Percentiles rank a stretch among this genome's conserved stretches.
These are phyloP conservation scores for Paramecium bursaria DNA, from an alignment of 73 alveolate genomes.

Conservation along the genomic window DNA sequence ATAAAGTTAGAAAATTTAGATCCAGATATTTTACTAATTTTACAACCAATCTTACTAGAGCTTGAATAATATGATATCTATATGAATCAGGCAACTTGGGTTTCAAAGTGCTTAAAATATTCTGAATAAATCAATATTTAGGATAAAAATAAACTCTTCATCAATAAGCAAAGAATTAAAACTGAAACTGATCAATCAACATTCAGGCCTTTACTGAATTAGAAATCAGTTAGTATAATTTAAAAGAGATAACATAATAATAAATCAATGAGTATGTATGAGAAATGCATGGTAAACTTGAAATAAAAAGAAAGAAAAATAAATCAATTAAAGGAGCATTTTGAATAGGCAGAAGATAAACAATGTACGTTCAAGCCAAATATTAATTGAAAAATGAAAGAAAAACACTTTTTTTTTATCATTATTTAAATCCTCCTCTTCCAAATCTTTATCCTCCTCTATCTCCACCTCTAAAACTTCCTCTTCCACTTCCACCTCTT, in stretches of 20 bases:
- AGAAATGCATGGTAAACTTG: constrained; percentile 10
- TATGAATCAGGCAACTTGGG: constrained; percentile 29
- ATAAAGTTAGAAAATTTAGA: constrained; percentile 22
- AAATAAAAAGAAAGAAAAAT: constrained; percentile 25
- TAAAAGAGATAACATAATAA: constrained; percentile 15
- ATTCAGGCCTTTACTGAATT: constrained; percentile 12
- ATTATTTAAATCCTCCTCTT: not conserved
- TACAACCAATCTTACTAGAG: constrained; percentile 13
- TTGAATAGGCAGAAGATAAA: not conserved
- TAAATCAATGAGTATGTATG: constrained; percentile 6
- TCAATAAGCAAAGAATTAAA: not conserved
- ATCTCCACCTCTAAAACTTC: constrained; percentile 33
- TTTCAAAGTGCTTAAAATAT: constrained; percentile 1
- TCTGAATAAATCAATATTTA: constrained; percentile 9
- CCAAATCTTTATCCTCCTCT: constrained; percentile 44
- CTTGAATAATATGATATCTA: constrained; percentile 13
- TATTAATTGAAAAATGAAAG: not conserved
- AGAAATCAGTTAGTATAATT: constrained; percentile 4
- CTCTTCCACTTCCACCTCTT: constrained; percentile 67
- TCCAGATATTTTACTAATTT: constrained; percentile 17
- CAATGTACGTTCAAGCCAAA: constrained; percentile 48
- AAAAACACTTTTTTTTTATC: not conserved
- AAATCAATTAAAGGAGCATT: constrained; percentile 12
- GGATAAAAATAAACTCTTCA: constrained; percentile 13
- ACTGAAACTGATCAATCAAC: not conserved